phyloP scores from a whole-genome alignment of 2,329 filamentous ascomycete genomes.

The Paracoccidioides lutzii region DNA sequence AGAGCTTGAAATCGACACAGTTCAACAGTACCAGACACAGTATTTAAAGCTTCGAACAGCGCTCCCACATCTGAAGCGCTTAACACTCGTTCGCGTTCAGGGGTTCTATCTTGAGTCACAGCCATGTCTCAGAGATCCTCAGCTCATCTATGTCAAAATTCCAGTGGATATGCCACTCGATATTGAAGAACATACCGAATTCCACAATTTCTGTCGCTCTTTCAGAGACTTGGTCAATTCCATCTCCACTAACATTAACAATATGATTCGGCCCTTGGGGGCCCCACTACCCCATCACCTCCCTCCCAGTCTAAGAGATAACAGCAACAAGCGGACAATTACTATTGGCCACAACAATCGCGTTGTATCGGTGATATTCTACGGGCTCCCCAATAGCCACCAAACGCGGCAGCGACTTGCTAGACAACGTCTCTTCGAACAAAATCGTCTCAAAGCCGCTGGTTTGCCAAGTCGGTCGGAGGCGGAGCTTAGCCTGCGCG shows the following conservation, averaged over 20 bases:
- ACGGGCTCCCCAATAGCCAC: neutral
- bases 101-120: neutral
- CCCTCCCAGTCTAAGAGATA: neutral
- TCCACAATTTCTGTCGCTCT: neutral
- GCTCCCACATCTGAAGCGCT: neutral
- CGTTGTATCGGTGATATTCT: neutral
- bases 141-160: neutral
- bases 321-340: neutral
- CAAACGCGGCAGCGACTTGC: neutral
- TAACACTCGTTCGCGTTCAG: neutral
- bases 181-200: neutral
- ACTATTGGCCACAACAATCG: neutral
- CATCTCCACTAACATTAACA: neutral
- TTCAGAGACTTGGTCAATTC: neutral
- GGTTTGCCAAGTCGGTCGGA: neutral
- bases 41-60: neutral
- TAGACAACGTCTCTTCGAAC: neutral
- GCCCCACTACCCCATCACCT: no score
- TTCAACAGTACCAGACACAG: neutral
- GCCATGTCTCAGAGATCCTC: neutral
- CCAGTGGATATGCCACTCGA: neutral
- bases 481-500: neutral
- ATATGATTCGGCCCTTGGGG: no score
- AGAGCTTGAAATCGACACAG: neutral
- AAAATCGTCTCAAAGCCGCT: neutral